phyloP scores from a whole-genome alignment of 1,284 basidiomycete species.

The Cerrena zonata region DNA sequence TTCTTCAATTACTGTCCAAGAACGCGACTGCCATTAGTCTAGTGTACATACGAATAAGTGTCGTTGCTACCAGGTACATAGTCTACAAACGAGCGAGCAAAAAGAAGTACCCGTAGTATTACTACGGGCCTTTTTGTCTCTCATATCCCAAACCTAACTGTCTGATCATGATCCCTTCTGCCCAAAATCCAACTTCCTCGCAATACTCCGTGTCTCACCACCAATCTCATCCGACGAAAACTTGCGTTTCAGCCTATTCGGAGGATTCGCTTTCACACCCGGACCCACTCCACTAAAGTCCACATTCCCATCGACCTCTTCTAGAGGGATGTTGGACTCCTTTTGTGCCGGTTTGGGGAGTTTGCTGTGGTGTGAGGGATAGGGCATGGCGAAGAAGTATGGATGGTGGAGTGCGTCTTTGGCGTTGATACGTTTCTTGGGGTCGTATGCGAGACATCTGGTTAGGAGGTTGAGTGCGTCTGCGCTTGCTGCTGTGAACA shows the following conservation, averaged over 20 bases:
- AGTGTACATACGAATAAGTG: conserved; percentile 3
- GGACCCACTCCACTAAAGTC: conserved; percentile 34
- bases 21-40: too few species aligned
- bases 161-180: background rate
- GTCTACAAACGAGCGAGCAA: background rate
- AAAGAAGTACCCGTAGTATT: too few species aligned
- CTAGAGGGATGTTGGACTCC: conserved; percentile 50
- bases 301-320: conserved; percentile 71
- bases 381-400: conserved; percentile 74
- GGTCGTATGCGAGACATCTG: conserved; percentile 82
- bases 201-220: conserved; percentile 36
- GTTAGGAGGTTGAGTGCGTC: conserved; percentile 83
- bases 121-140: background rate
- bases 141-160: background rate
- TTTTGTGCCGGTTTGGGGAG: conserved; percentile 68
- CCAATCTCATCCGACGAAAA: conserved; percentile 31
- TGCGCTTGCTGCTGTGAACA: conserved; percentile 86
- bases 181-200: conserved; percentile 43
- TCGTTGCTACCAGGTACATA: background rate
- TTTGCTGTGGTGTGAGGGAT: conserved; percentile 76
- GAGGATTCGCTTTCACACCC: conserved; percentile 32
- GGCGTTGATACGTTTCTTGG: conserved; percentile 65
- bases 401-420: conserved; percentile 60
- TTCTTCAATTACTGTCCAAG: background rate
- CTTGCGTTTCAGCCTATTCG: conserved; percentile 47